A percentile compares a stretch with the other conserved stretches of the same genome.
Evolutionary conservation across 257 asterid species (phyloP).

Genomic region (Lantana camara): DNA sequence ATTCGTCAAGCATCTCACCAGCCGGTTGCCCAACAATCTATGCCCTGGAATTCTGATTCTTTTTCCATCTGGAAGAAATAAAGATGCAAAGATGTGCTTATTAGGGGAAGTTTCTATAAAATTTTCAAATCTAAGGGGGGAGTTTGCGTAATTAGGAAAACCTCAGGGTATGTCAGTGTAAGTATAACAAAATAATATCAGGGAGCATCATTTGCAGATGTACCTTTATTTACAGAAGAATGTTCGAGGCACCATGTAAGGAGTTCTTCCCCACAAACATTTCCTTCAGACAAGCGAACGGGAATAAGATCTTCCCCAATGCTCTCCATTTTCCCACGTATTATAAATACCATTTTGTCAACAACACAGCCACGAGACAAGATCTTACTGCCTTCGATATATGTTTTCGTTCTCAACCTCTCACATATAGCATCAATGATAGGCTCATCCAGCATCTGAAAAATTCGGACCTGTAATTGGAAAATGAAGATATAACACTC

Average conservation of each 20-base stretch:
- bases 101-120: too few species aligned
- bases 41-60: constrained; percentile 69
- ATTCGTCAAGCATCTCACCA: constrained; percentile 66
- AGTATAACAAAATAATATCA: too few species aligned
- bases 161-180: too few species aligned
- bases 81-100: too few species aligned
- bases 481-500: neutral
- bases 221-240: constrained; percentile 82
- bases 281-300: constrained; percentile 69
- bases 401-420: constrained; percentile 79
- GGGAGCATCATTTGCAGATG: neutral
- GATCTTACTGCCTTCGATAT: constrained; percentile 72
- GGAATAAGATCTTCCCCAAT: constrained; percentile 62
- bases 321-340: constrained; percentile 82
- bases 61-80: constrained; percentile 59
- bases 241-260: constrained; percentile 96
- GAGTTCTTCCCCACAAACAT: constrained; percentile 94
- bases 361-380: constrained; percentile 64
- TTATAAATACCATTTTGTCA: constrained; percentile 87
- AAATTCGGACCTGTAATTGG: constrained; percentile 69
- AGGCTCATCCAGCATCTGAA: constrained; percentile 77
- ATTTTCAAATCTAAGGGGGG: too few species aligned
- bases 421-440: constrained; percentile 85
- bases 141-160: too few species aligned
- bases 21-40: constrained; percentile 65